A percentile compares a stretch with the other conserved stretches of the same genome.
phyloP scores from a whole-genome alignment of 495 filamentous ascomycete species.

The Trichocladium uniseriatum region DNA sequence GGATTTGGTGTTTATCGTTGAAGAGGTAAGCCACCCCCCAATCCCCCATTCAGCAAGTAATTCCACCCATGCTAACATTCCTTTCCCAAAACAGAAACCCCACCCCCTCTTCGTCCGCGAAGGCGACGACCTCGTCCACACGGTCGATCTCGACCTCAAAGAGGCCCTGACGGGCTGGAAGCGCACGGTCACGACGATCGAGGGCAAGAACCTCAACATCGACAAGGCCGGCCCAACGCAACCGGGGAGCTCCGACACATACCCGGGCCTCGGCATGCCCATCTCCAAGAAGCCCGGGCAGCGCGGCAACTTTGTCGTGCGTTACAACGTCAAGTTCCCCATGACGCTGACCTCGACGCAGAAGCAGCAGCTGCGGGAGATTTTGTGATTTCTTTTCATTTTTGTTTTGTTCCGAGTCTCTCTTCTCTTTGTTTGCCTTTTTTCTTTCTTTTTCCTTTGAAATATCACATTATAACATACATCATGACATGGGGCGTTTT shows the following conservation, averaged over 20 bases:
- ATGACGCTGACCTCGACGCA: conserved; percentile 60
- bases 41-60: not conserved
- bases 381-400: conserved; percentile 45
- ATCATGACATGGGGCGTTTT: not conserved
- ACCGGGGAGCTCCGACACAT: conserved; percentile 70
- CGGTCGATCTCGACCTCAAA: conserved; percentile 76
- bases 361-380: conserved; percentile 68
- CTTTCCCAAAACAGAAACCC: conserved; percentile 50
- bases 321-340: conserved; percentile 86
- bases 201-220: conserved; percentile 71
- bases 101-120: conserved; percentile 75
- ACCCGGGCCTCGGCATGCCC: conserved; percentile 81
- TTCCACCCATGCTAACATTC: not conserved
- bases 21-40: conserved; percentile 59
- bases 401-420: too few relatives aligned
- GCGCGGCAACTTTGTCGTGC: conserved; percentile 82
- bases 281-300: conserved; percentile 76
- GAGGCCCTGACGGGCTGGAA: conserved; percentile 96
- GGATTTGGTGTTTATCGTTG: conserved; percentile 87
- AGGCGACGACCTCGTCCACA: conserved; percentile 72
- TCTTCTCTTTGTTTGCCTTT: not conserved
- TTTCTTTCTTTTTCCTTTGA: not conserved
- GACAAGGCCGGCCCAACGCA: conserved; percentile 73
- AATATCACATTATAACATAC: too few relatives aligned
- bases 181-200: conserved; percentile 84